Base-by-base conservation (phyloP, 768 basidiomycete species). In the Botryobasidium botryosum region DNA sequence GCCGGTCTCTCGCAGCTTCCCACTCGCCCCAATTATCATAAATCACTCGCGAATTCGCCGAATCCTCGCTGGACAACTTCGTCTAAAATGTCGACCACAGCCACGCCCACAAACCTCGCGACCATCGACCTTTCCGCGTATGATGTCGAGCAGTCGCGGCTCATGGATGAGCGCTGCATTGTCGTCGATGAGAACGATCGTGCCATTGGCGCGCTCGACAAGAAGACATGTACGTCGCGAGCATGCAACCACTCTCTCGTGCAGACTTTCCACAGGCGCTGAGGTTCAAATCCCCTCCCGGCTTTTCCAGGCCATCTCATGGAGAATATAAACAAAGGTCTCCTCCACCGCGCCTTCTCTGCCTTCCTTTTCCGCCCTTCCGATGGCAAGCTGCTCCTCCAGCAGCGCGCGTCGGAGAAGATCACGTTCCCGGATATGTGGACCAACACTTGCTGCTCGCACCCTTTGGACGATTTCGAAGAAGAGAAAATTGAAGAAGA, bases 381-480 rank as follows among this genome's bases (percentile, higher is more conserved):
- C 10, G 88, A 96, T 60, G 94, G 94, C 37, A 84, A 79, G 61
- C 71, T 99, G 15, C 68, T 99, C 23, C 71, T 99, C 36, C 94
- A 99, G 60, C 87, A 88, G 61, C 75, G 94, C 29, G 94, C 94
- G 17, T 69, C 78, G n/a, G 90, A 92, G 66, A 99, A 99, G 68
- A 99, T 99, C 58, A 99, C 94, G 5, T 99, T 99, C 66, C 94
- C 94, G 4, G 72, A 85, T 55, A 90, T 96, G 90, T 99, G 94
- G 94, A 99, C 94, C 26, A 99, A 99, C 63, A 97, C 94, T 6
- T 99, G 94, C 60, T 99, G 92, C 65, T 90, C 86, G 20, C 92
- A 99, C 58, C 92, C 92, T 15, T 68, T 99, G 40, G 78, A 85
- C 53, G 94, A 97, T 63, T 85, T 88, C 52, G 80, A 79, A 50